These are phyloP conservation scores for Withania somnifera DNA, from an alignment of 305 asterid species.

Conservation along the genomic window DNA sequence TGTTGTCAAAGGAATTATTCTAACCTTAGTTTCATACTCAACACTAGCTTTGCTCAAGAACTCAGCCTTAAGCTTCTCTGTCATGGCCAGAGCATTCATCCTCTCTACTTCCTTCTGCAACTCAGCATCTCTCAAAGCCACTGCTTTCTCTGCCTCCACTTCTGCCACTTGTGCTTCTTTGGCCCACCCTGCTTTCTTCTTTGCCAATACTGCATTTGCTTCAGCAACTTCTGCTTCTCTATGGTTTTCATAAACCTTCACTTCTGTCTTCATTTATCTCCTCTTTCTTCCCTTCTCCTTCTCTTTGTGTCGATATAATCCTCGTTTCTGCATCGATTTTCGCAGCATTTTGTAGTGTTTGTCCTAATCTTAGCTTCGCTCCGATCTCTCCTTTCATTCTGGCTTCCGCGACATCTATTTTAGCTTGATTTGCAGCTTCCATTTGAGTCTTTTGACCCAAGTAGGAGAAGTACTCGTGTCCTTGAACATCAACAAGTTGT, in stretches of 20 bases:
- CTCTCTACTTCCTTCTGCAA: slow-evolving; percentile 41
- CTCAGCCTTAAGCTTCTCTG: slow-evolving; percentile 5
- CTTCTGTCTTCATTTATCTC: slow-evolving; percentile 37
- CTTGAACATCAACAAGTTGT: slow-evolving; percentile 51
- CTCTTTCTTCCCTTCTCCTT: slow-evolving; percentile 44
- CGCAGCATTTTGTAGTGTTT: slow-evolving; percentile 40
- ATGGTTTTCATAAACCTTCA: slow-evolving; percentile 40
- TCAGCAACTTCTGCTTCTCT: slow-evolving; percentile 48
- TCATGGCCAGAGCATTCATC: slow-evolving; percentile 31
- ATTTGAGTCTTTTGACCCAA: slow-evolving; percentile 53
- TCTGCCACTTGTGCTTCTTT: slow-evolving; percentile 41
- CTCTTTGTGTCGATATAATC: slow-evolving; percentile 32
- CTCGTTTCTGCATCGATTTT: slow-evolving; percentile 52
- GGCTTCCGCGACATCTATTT: slow-evolving; percentile 44
- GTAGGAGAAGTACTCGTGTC: slow-evolving; percentile 54
- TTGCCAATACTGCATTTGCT: slow-evolving; percentile 37
- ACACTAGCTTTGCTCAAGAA: slow-evolving; percentile 6
- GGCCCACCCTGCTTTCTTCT: slow-evolving; percentile 51
- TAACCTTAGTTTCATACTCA: slow-evolving; percentile 4
- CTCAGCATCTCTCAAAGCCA: slow-evolving; percentile 43
- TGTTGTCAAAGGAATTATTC: neutral
- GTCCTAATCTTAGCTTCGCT: slow-evolving; percentile 29
- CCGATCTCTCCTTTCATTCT: slow-evolving; percentile 50
- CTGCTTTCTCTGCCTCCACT: slow-evolving; percentile 47
- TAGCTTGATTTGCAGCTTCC: slow-evolving; percentile 65